Evolutionary conservation across 495 filamentous ascomycete genomes (phyloP).

Genomic region (Gamarada debralockiae): DNA sequence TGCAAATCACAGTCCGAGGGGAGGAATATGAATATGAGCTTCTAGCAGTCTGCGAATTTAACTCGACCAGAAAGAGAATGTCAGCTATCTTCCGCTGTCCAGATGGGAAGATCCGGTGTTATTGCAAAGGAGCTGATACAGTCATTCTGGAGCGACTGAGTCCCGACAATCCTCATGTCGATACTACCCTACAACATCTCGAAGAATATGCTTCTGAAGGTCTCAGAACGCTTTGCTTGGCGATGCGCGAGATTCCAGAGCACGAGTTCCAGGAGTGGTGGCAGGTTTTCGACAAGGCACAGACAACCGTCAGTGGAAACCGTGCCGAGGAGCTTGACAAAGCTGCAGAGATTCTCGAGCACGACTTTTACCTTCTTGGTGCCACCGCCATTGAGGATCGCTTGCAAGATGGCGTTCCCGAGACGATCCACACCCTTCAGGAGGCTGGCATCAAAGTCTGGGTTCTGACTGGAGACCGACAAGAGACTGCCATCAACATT

Average conservation of each 20-base stretch:
- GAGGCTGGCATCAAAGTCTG: constrained; percentile 98
- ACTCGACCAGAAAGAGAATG: constrained; percentile 97
- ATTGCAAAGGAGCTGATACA: constrained; percentile 96
- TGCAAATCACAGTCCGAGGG: constrained; percentile 72
- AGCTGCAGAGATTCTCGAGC: constrained; percentile 92
- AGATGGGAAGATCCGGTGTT: constrained; percentile 89
- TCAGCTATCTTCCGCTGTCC: constrained; percentile 95
- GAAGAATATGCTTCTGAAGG: constrained; percentile 98
- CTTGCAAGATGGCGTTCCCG: constrained; percentile 94
- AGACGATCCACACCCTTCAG: constrained; percentile 97
- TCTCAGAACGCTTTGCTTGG: constrained; percentile 89
- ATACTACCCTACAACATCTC: constrained; percentile 83
- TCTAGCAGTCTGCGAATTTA: constrained; percentile 96
- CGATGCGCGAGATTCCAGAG: constrained; percentile 91
- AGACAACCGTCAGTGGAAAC: constrained; percentile 87
- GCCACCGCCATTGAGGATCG: constrained; percentile 98
- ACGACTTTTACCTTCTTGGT: constrained; percentile 83
- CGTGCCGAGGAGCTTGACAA: constrained; percentile 96
- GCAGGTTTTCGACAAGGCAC: constrained; percentile 81
- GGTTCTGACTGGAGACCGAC: constrained; percentile 96
- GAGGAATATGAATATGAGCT: constrained; percentile 81
- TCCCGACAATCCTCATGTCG: constrained; percentile 76
- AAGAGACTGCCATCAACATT: constrained; percentile 99
- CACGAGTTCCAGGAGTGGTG: constrained; percentile 88
- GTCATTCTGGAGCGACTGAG: constrained; percentile 86